phyloP scores from a whole-genome alignment of 2,329 filamentous ascomycete species.

The Plectosphaerella sp. region DNA sequence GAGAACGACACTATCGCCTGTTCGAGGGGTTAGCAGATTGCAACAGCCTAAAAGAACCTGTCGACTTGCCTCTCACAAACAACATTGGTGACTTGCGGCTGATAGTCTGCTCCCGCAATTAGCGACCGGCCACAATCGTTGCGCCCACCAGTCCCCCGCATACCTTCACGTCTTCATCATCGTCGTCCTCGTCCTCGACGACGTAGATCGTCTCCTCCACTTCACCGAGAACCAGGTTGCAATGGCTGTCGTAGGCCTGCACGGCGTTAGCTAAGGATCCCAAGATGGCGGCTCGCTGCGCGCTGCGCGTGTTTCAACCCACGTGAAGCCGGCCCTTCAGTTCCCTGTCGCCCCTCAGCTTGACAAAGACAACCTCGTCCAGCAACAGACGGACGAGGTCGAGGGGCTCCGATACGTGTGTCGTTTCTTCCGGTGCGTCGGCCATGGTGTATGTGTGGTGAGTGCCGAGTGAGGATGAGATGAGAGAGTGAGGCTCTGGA shows the following conservation, averaged over 20 bases:
- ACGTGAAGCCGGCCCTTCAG: conserved; percentile 94
- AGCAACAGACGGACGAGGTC: conserved; percentile 92
- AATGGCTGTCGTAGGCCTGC: conserved; percentile 97
- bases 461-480: neutral
- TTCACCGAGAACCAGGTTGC: conserved; percentile 92
- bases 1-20: conserved; percentile 69
- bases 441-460: conserved; percentile 57
- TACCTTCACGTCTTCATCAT: conserved; percentile 73
- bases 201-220: conserved; percentile 97
- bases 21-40: conserved; percentile 15
- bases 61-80: conserved; percentile 76
- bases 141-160: conserved; percentile 13
- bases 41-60: neutral
- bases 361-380: conserved; percentile 95
- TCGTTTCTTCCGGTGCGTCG: conserved; percentile 70
- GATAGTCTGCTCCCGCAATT: conserved; percentile 57
- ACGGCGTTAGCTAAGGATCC: neutral
- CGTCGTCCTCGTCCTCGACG: conserved; percentile 81
- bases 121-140: neutral
- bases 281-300: neutral
- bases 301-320: conserved; percentile 25
- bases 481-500: neutral
- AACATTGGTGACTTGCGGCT: conserved; percentile 99
- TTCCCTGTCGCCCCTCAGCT: conserved; percentile 92
- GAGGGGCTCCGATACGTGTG: conserved; percentile 81